Percentiles rank a stretch among this genome's conserved stretches.
Conservation (phyloP, 805 yeast species). For the Yarrowia yakushimensis region DNA sequence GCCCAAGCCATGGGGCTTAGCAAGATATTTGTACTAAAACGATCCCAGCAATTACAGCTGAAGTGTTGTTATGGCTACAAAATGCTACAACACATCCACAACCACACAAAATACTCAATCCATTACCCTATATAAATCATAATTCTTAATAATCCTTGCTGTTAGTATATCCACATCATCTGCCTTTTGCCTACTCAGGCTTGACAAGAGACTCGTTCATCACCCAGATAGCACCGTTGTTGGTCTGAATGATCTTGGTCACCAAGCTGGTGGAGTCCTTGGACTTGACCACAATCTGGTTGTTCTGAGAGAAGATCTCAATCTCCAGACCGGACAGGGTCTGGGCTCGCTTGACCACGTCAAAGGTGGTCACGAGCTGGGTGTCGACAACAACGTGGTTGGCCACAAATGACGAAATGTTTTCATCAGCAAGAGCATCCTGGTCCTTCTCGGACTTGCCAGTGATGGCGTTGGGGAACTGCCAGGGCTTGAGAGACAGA, state of each 20-base stretch:
- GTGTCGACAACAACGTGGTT: conserved; percentile 50
- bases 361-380: conserved; percentile 2
- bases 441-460: conserved; percentile 42
- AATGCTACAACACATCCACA: not conserved
- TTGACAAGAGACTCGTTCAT: conserved; percentile 30
- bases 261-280: conserved; percentile 26
- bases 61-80: not conserved
- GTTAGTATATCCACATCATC: not conserved
- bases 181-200: not conserved
- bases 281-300: conserved; percentile 24
- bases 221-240: conserved; percentile 37
- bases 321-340: conserved; percentile 35
- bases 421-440: conserved; percentile 49
- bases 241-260: conserved; percentile 14
- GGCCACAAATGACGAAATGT: conserved; percentile 56
- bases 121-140: conserved; percentile 4
- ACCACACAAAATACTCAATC: not conserved
- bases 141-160: not conserved
- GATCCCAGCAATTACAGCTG: too few relatives aligned
- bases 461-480: conserved; percentile 58
- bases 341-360: conserved; percentile 1
- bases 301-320: conserved; percentile 3
- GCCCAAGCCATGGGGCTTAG: not conserved
- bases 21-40: too few relatives aligned
- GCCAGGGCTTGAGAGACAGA: conserved; percentile 69